phyloP scores from a whole-genome alignment of 441 rosid species.

The Gossypium schwendimanii region DNA sequence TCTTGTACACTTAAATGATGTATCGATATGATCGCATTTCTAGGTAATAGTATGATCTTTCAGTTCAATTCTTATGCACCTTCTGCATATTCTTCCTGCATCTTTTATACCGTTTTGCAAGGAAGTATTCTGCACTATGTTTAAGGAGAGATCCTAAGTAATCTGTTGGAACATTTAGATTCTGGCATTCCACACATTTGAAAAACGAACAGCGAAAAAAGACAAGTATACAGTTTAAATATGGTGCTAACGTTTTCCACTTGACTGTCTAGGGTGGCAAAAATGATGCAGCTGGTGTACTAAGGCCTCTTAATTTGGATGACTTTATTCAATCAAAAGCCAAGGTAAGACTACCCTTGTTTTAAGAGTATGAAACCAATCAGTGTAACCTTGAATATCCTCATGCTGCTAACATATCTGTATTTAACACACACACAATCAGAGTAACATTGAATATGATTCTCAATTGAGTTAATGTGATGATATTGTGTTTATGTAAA shows the following conservation, averaged over 20 bases:
- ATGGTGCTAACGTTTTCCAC: not conserved
- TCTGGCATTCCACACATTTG: not conserved
- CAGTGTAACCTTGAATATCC: not conserved
- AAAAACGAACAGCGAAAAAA: not conserved
- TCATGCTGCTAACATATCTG: not conserved
- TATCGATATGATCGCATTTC: not conserved
- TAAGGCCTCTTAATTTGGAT: constrained; percentile 60
- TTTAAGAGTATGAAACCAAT: not conserved
- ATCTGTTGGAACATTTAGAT: not conserved
- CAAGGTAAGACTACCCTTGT: constrained; percentile 38
- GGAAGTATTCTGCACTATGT: not conserved
- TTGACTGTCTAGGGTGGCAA: constrained; percentile 32
- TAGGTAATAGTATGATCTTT: not conserved
- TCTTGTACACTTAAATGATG: constrained; percentile 7
- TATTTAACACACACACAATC: not conserved
- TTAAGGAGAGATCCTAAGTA: not conserved
- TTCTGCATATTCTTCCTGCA: not conserved
- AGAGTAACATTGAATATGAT: not conserved
- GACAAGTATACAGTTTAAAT: not conserved
- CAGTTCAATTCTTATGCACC: not conserved
- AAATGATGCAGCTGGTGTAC: constrained; percentile 25
- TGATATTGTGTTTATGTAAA: not conserved
- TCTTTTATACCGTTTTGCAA: not conserved
- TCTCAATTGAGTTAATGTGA: not conserved
- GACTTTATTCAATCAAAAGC: constrained; percentile 73